Evolutionary conservation across 768 basidiomycete genomes (phyloP), one percentile per base, ranked within the genome.

Genomic region (Stropharia rugosoannulata): DNA sequence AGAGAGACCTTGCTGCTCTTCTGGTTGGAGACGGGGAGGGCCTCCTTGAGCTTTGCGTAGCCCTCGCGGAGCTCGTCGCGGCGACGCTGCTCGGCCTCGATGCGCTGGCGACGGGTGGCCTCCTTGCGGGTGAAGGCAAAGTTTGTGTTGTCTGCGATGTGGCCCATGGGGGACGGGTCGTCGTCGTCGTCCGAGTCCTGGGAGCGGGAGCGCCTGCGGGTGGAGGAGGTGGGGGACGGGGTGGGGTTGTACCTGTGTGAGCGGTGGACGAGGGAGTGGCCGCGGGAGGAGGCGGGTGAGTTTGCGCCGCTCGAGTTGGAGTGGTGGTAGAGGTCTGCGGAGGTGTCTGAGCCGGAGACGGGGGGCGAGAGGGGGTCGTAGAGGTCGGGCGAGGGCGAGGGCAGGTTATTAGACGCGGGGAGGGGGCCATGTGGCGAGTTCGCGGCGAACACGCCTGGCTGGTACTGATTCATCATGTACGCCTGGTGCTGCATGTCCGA

Each of bases 1-100:
- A 95, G 73, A 22, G 89, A 91, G 15, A 93, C 90, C 68, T 95
- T 95, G 75, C 90, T 93, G 69, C 88, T 87, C 75, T 94, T 92
- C 78, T 93, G 91, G 71, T 92, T 93, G 11, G 89, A 90, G 51
- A 87, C 80, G 2, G 93, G 93, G 6, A 95, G 77, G 22, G 90
- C 89, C 59, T 93, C 91, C 73, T 92, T 93, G 70, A 95, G 76
- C 66, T 88, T 86, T 36, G 88, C 87, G 72, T 95, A 95, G 25
- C 91, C 93, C 65, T 95, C 93, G 58, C 93, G 81, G 58, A 95
- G 79, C 72, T 95, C 93, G 70, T 94, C 92, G 60, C 93, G 80
- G 55, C 93, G 80, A 43, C 92, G 79, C 75, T 95, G 90, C 70
- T 93, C 90, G n/a, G 90, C 91, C 74, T 93, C 90, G 54, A 93